Evolutionary conservation across 2,329 filamentous ascomycete genomes (phyloP).

Genomic region (Gyromitra esculenta): DNA sequence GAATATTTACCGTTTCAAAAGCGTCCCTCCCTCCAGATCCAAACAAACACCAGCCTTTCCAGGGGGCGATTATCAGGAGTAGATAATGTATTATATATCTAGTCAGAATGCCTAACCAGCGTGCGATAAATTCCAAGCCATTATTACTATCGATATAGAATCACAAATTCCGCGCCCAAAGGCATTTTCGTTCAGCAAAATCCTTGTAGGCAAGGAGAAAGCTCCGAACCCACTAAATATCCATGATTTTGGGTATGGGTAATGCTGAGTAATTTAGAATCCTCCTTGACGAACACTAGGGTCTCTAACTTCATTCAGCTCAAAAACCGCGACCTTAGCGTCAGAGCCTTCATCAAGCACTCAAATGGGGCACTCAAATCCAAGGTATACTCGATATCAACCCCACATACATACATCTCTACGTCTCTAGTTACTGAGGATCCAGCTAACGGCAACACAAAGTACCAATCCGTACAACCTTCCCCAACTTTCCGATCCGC

Average conservation of each 20-base stretch:
- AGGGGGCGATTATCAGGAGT: too few relatives aligned
- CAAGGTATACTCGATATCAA: conserved; percentile 6
- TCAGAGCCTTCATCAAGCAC: not conserved
- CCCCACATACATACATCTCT: not conserved
- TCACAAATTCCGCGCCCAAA: not conserved
- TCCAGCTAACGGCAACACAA: not conserved
- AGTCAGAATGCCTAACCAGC: not conserved
- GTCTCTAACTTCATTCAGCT: conserved; percentile 3
- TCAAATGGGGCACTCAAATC: not conserved
- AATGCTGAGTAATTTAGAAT: conserved; percentile 3
- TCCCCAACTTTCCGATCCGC: not conserved
- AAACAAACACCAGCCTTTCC: not conserved
- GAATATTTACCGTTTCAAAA: too few relatives aligned
- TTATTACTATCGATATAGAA: not conserved
- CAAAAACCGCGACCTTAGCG: not conserved
- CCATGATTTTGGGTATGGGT: not conserved
- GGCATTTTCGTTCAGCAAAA: not conserved
- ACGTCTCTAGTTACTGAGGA: not conserved
- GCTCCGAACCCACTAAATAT: not conserved
- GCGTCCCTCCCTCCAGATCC: too few relatives aligned
- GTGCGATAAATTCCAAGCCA: not conserved
- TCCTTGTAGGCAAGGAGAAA: not conserved
- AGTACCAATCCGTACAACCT: conserved; percentile 9
- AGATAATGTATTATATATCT: not conserved
- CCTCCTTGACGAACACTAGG: not conserved